Evolutionary conservation across 116 monocot genomes (phyloP), one percentile per base, ranked within the genome.

Genomic region (Dioscorea cayenensis): DNA sequence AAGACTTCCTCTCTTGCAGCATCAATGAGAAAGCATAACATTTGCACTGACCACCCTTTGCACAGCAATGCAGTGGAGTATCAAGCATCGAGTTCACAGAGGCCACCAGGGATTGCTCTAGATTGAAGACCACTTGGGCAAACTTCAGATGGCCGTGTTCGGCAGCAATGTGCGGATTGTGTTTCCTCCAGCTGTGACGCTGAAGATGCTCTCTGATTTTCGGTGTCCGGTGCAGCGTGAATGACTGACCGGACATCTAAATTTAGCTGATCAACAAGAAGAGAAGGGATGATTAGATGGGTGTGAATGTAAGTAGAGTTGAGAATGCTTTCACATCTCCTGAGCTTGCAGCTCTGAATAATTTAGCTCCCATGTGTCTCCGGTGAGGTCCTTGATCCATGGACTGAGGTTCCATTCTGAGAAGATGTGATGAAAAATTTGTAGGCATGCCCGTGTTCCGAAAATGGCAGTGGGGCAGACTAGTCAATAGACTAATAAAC

Each of bases 1-100:
- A 5, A 55, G 14, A 55, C 55, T 16, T 0, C 55, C 55, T 55
- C 63, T 20, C 28, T 43, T 21, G 28, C 27, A 36, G 25, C 6
- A 5, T 55, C 49, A 19, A 72, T 65, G 14, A 72, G 48, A 38
- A 49, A 66, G 66, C 28, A 29, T 14, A 50, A 28, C 20, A 67
- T 59, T 20, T 28, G 16, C 36, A n/a, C 5, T 67, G 66, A 23
- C 78, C 78, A 12, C 60, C 72, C 20, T 66, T 72, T 20, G 78
- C 75, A 7, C 78, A 75, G 64, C 78, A 79, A 60, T 83, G 83
- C 17, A 83, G 75, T 5, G 78, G 71, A 21, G 83, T 76, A 37
- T 83, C 75, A 22, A 75, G 75, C 50, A 38, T 60, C 14, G 71
- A 28, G 72, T 80, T 80, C 11, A 1, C 22, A 25, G 66, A 36